Evolutionary conservation across 2,329 filamentous ascomycete species (phyloP), one percentile per base, ranked within the genome.

Genomic region (Clarireedia monteithiana): DNA sequence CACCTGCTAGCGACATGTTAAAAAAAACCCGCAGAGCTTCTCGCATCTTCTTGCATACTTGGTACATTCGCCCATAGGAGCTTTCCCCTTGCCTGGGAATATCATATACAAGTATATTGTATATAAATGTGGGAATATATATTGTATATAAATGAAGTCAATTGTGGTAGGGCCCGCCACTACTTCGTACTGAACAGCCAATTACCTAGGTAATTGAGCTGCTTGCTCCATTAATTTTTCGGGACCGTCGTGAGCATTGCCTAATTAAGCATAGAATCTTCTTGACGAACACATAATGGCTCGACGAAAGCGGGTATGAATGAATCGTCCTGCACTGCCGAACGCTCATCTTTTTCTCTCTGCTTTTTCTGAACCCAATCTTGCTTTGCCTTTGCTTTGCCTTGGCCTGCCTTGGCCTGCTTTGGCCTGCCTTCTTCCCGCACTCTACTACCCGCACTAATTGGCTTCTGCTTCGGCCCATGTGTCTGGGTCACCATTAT

Each of bases 381-480:
- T 20, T 20, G 20, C 20, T 20, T 20, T 20, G 20, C 20, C 20
- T 20, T 20, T 20, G 20, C 20, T 3, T 20, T 20, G 20, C 20
- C 20, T 20, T 20, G 20, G 20, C 20, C 20, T 20, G 20, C 20
- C 20, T 20, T 36, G 7, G 15, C 34, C 20, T 40, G 38, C 38
- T 17, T 44, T 24, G 20, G 20, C 34, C 20, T 40, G 38, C 38
- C 23, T 44, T 24, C 53, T 50, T 55, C 46, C 39, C 47, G 30
- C 38, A 34, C 36, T 50, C 44, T 27, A 50, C 20, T 50, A 45
- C 47, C 53, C 27, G 39, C 47, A 30, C n/a, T 20, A 47, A 26
- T 24, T 55, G 34, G 45, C 38, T 45, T 55, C 27, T 50, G 46
- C 53, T 50, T 55, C 53, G 53, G 53, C 46, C 52, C 46, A 55